phyloP scores from a whole-genome alignment of 2,329 filamentous ascomycete genomes.

The Colletotrichum brevisporum region DNA sequence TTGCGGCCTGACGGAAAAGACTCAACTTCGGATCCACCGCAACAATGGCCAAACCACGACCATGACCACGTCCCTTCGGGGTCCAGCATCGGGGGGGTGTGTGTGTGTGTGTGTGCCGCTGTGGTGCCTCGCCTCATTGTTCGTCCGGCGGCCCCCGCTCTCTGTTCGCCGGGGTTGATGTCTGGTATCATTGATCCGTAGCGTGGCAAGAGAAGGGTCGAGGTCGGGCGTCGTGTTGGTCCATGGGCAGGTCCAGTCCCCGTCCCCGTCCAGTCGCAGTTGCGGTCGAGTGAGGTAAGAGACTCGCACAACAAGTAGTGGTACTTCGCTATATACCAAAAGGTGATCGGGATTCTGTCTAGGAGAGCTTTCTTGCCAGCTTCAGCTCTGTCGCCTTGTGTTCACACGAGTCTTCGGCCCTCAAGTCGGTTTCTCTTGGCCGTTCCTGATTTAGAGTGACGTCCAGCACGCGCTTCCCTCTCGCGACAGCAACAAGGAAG shows the following conservation, averaged over 20 bases:
- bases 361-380: not conserved
- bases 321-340: slow-evolving; percentile 17
- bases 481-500: too few species aligned
- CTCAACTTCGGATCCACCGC: slow-evolving; percentile 15
- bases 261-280: slow-evolving; percentile 32
- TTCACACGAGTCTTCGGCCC: too few species aligned
- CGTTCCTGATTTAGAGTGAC: too few species aligned
- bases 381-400: too few species aligned
- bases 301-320: slow-evolving; percentile 19
- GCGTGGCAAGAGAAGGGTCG: slow-evolving; percentile 24
- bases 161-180: slow-evolving; percentile 18
- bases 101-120: slow-evolving; percentile 12
- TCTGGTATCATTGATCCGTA: slow-evolving; percentile 34
- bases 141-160: slow-evolving; percentile 25
- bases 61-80: slow-evolving; percentile 17
- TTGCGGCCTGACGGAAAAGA: slow-evolving; percentile 2
- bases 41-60: not conserved
- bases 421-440: not conserved
- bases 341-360: not conserved
- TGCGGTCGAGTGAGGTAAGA: slow-evolving; percentile 35
- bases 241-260: slow-evolving; percentile 21
- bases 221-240: slow-evolving; percentile 25
- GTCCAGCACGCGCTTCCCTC: too few species aligned
- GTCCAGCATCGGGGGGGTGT: slow-evolving; percentile 1
- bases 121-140: slow-evolving; percentile 15